A percentile compares a stretch with the other conserved stretches of the same genome.
Evolutionary conservation across 345 rosid species (phyloP).

Genomic region (Eucalyptus tenuipes): DNA sequence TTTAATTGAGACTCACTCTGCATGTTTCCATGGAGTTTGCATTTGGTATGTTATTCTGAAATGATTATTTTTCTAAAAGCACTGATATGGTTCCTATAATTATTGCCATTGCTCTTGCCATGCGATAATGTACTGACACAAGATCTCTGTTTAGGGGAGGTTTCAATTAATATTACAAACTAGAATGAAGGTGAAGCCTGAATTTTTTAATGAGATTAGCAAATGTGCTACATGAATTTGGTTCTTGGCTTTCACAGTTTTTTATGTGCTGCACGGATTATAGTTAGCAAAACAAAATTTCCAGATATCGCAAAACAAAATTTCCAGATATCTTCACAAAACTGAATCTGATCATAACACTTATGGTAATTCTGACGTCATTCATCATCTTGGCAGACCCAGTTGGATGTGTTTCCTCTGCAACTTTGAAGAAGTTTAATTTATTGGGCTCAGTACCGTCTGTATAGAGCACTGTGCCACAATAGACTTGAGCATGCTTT

Average conservation of each 20-base stretch:
- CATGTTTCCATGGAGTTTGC: neutral
- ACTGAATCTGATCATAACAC: neutral
- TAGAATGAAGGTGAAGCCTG: neutral
- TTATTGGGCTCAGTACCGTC: conserved; percentile 61
- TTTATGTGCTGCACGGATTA: neutral
- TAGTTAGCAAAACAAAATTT: neutral
- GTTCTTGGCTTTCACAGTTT: neutral
- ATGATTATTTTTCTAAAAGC: neutral
- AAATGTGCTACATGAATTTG: neutral
- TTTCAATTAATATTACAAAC: neutral
- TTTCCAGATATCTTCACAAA: neutral
- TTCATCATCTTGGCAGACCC: conserved; percentile 43
- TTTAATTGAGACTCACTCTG: neutral
- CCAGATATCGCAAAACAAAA: too few species aligned
- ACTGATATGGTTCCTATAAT: neutral
- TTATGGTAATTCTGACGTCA: neutral
- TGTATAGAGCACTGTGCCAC: conserved; percentile 50
- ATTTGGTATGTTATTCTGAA: neutral
- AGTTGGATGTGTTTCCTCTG: conserved; percentile 55
- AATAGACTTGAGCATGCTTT: conserved; percentile 58
- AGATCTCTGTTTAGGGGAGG: neutral
- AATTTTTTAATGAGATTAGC: neutral
- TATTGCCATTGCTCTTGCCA: neutral
- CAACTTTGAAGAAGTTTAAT: conserved; percentile 59
- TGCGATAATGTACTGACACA: neutral